phyloP scores from a whole-genome alignment of 1,284 basidiomycete species.

The Phylloboletellus chloephorus region DNA sequence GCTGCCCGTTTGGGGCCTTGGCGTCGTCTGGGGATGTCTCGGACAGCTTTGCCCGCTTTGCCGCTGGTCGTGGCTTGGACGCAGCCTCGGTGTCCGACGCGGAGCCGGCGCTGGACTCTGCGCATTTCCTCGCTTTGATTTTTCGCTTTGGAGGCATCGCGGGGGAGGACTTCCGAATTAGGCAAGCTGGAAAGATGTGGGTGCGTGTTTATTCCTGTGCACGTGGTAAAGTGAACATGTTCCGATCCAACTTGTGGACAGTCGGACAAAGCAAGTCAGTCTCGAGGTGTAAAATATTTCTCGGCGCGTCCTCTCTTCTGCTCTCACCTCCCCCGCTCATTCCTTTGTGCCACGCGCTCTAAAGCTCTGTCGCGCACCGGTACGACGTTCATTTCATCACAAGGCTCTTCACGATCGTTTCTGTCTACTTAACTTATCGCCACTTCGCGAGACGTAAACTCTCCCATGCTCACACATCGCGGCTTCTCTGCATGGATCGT shows the following conservation, averaged over 20 bases:
- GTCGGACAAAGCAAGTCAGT: constrained; percentile 12
- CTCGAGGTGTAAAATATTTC: constrained; percentile 4
- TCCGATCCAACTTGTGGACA: neutral
- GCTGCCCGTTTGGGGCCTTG: constrained; percentile 45
- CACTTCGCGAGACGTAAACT: neutral
- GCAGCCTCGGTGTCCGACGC: constrained; percentile 20
- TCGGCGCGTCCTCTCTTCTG: constrained; percentile 1
- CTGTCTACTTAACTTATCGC: constrained; percentile 5
- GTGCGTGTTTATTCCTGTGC: constrained; percentile 13
- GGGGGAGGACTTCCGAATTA: no score
- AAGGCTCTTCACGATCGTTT: constrained; percentile 3
- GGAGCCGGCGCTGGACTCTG: constrained; percentile 5
- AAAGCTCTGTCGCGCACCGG: neutral
- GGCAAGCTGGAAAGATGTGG: constrained; percentile 16
- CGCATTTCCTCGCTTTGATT: constrained; percentile 24
- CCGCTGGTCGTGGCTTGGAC: constrained; percentile 15
- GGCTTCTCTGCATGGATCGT: constrained; percentile 65
- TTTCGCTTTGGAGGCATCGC: constrained; percentile 32
- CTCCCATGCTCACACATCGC: constrained; percentile 45
- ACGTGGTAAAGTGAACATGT: constrained; percentile 15
- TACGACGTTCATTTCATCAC: constrained; percentile 4
- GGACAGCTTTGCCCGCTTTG: constrained; percentile 27
- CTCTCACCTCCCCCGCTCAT: neutral
- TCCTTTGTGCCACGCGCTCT: neutral
- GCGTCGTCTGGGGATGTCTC: constrained; percentile 10